phyloP scores from a whole-genome alignment of 2,329 filamentous ascomycete genomes.

The Colletotrichum acutatum region DNA sequence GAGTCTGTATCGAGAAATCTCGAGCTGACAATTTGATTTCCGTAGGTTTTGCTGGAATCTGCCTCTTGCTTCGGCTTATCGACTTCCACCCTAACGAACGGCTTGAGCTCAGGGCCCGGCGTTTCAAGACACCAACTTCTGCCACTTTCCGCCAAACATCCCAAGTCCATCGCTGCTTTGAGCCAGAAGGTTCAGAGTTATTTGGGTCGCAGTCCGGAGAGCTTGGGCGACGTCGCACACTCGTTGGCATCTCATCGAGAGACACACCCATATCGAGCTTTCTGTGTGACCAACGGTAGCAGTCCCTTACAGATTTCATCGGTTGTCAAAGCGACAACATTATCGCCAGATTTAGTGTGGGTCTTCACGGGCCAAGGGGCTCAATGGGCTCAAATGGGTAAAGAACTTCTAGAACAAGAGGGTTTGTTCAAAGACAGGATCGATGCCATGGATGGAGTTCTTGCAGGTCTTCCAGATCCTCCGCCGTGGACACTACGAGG shows the following conservation, averaged over 20 bases:
- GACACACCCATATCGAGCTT: constrained; percentile 33
- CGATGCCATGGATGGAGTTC: constrained; percentile 25
- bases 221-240: constrained; percentile 34
- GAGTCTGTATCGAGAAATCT: neutral
- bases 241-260: constrained; percentile 36
- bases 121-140: neutral
- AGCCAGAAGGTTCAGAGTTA: neutral
- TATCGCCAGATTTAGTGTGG: constrained; percentile 11
- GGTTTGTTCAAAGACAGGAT: constrained; percentile 29
- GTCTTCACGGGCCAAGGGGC: constrained; percentile 38
- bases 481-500: constrained; percentile 33
- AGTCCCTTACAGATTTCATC: constrained; percentile 26
- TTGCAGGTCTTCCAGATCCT: constrained; percentile 2
- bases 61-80: constrained; percentile 11
- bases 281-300: constrained; percentile 23
- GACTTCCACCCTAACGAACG: neutral
- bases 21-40: neutral
- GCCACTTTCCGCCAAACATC: constrained; percentile 11
- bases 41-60: constrained; percentile 25
- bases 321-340: constrained; percentile 21
- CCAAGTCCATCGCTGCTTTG: neutral
- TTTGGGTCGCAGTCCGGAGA: constrained; percentile 13
- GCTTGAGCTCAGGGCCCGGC: neutral
- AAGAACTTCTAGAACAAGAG: constrained; percentile 27
- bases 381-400: constrained; percentile 36